Evolutionary conservation across 2,329 filamentous ascomycete genomes (phyloP).

Genomic region (Cryphonectria parasitica): DNA sequence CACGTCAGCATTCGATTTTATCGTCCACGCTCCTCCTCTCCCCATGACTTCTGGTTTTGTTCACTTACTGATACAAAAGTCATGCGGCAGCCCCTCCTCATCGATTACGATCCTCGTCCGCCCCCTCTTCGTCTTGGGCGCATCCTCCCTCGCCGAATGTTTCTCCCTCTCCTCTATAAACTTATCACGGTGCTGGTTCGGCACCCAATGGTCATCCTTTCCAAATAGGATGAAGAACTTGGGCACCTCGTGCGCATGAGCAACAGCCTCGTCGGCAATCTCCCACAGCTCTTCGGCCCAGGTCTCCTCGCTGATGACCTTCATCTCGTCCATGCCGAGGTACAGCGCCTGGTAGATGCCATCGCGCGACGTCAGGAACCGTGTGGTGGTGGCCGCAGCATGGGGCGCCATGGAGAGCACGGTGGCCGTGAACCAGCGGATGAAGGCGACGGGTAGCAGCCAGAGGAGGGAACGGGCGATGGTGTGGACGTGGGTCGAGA

Average conservation of each 20-base stretch:
- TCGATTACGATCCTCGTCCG: slow-evolving; percentile 58
- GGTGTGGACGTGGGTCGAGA: slow-evolving; percentile 47
- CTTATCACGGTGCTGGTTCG: slow-evolving; percentile 56
- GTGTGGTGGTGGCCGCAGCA: slow-evolving; percentile 54
- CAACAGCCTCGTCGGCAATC: slow-evolving; percentile 39
- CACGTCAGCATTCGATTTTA: slow-evolving; percentile 23
- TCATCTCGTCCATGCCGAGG: slow-evolving; percentile 64
- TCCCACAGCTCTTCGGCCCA: slow-evolving; percentile 56
- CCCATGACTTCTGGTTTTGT: neutral
- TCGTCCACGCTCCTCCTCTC: neutral
- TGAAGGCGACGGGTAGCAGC: slow-evolving; percentile 43
- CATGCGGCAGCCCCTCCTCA: slow-evolving; percentile 60
- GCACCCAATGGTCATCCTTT: slow-evolving; percentile 65
- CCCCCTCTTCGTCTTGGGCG: slow-evolving; percentile 36
- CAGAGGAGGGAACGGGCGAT: slow-evolving; percentile 47
- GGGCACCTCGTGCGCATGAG: slow-evolving; percentile 36
- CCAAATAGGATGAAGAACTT: slow-evolving; percentile 66
- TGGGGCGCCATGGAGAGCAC: slow-evolving; percentile 53
- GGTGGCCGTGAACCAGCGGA: slow-evolving; percentile 48
- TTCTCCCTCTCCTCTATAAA: slow-evolving; percentile 53
- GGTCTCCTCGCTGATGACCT: slow-evolving; percentile 54
- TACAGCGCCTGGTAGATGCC: slow-evolving; percentile 64
- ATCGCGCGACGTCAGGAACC: slow-evolving; percentile 59
- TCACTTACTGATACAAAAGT: slow-evolving; percentile 60
- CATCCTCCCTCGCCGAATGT: slow-evolving; percentile 36